Base-by-base conservation (phyloP, 2,329 filamentous ascomycete genomes). In the Colletotrichum tabaci region DNA sequence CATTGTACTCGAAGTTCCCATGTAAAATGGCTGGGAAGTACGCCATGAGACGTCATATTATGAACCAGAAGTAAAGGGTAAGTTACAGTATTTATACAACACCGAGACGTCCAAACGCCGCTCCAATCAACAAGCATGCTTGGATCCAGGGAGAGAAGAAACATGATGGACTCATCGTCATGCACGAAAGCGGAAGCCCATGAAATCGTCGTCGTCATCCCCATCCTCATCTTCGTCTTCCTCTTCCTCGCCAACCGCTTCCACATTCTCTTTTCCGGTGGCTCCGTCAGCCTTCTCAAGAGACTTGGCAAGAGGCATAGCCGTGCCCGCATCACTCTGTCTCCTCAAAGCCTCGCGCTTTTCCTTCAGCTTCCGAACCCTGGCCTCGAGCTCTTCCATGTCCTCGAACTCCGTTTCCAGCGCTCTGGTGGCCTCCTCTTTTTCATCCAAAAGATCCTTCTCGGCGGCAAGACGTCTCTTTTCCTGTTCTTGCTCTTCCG, bases 341-440 rank as follows among this genome's bases (percentile, higher is more conserved):
- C 84, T 76, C 56, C 89, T 85, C 73, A 95, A 79, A 66, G 90
- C 89, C 77, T 95, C 93, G 57, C 93, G 86, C 79, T 90, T 90
- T 77, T 93, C 90, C 78, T 93, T 92, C 65, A 96, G 81, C 72
- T 86, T 87, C 71, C 87, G 86, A 15, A 96, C 92, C 8, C 93
- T 88, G 62, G 89, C 89, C 80, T 96, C 94, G 56, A 96, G 86
- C 77, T 91, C 89, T 78, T 93, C 91, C 93, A 96, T 96, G 78
- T 95, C 91, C 69, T 94, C 93, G 75, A 96, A 93, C 80, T 96
- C 94, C 50, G 91, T 89, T 80, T 94, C 92, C 67, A 95, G 82
- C 40, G 92, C 90, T 26, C 92, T 87, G 52, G 88, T 89, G 1
- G 94, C 93, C 76, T 96, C 94, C 79, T 96, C 94, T 67, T 89